Evolutionary conservation across 768 basidiomycete genomes (phyloP), one percentile per base, ranked within the genome.

Genomic region (Leccinum truebloodii): DNA sequence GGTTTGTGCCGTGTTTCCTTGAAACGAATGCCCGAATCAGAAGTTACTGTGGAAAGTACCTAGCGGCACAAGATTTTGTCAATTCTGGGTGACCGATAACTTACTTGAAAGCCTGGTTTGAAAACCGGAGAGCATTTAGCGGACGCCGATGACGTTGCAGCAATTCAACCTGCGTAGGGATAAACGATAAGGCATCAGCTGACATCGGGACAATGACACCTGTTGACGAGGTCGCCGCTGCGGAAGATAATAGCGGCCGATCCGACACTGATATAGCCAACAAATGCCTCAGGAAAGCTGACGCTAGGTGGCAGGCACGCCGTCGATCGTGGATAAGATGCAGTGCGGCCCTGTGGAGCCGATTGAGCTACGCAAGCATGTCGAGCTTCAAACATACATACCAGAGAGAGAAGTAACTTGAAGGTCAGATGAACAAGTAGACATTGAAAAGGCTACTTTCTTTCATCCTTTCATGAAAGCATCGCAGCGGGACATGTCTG

Each of bases 71-170:
- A 52, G 20, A 10, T 24, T 46, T 24, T 46, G 39, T 35, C 44
- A 57, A 32, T 16, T 46, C 37, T 50, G 26, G 22, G 41, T 61
- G 59, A 59, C 55, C 60, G 57, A 67, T 59, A 58, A 60, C 61
- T 63, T 57, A 48, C 59, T 59, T 62, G 58, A 58, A 59, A 12
- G 28, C 62, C 62, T 62, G 3, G 54, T 70, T 70, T 70, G 63
- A 63, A 64, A 61, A 26, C 59, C 69, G 64, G 61, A n/a, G 61
- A 26, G 39, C 52, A 12, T 61, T 26, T 59, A 59, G 60, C 48
- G 59, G 57, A 44, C 60, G 48, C 58, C 54, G 22, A 35, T 37
- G 30, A 49, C 30, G 53, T 57, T 52, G 34, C 49, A 57, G 58
- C 39, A 32, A 39, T 14, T 18, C 39, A 20, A 24, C 14, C 34